These are phyloP conservation scores for Phytophthora kernoviae DNA, from an alignment of 352 stramenopile species.

Conservation along the genomic window DNA sequence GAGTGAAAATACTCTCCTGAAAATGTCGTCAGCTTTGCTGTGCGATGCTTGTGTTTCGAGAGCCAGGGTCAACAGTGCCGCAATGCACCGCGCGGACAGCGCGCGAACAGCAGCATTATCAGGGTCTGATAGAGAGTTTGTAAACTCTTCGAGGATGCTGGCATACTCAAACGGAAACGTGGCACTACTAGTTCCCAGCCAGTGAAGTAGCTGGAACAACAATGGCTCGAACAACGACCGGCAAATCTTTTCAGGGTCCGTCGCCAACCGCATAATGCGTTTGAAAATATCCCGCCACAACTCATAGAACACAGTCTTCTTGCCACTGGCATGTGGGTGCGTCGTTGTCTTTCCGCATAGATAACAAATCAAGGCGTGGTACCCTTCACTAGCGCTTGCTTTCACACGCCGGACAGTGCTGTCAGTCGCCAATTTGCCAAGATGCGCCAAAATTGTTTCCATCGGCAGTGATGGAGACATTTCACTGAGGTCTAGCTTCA, in stretches of 20 bases:
- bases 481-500: constrained; percentile 57
- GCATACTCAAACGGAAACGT: constrained; percentile 75
- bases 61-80: constrained; percentile 49
- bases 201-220: constrained; percentile 75
- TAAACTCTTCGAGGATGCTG: constrained; percentile 61
- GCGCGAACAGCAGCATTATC: constrained; percentile 61
- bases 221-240: constrained; percentile 73
- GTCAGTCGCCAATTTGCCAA: constrained; percentile 48
- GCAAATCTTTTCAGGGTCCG: constrained; percentile 75
- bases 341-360: constrained; percentile 76
- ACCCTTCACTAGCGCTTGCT: constrained; percentile 62
- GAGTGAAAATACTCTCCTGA: constrained; percentile 76
- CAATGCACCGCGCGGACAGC: constrained; percentile 65
- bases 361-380: constrained; percentile 72
- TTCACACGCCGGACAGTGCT: constrained; percentile 71
- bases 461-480: constrained; percentile 47
- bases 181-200: constrained; percentile 61
- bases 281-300: constrained; percentile 63
- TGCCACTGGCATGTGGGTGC: constrained; percentile 56
- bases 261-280: constrained; percentile 56
- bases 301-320: constrained; percentile 67
- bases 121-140: constrained; percentile 53
- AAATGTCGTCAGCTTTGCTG: constrained; percentile 51
- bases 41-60: constrained; percentile 39
- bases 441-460: constrained; percentile 51